Percentiles rank a stretch among this genome's conserved stretches.
Conservation (phyloP, 2,329 filamentous ascomycete genomes). For the Trichoderma sp. region DNA sequence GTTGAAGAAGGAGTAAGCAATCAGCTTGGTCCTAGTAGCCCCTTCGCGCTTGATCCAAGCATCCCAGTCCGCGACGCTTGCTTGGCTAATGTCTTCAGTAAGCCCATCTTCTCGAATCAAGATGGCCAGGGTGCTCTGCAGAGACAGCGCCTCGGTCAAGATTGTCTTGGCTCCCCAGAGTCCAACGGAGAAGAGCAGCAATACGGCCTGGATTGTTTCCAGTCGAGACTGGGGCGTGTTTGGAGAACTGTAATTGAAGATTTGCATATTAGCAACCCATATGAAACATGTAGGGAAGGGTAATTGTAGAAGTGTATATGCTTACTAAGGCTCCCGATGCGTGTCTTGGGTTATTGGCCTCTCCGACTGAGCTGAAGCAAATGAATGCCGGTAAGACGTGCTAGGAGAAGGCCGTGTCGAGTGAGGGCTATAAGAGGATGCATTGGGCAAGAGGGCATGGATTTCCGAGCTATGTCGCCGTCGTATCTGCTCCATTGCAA, state of each 20-base stretch:
- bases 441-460: conserved; percentile 53
- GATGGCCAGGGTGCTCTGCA: conserved; percentile 57
- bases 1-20: conserved; percentile 62
- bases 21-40: conserved; percentile 56
- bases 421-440: conserved; percentile 57
- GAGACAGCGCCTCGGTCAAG: conserved; percentile 55
- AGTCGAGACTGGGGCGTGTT: conserved; percentile 58
- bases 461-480: conserved; percentile 56
- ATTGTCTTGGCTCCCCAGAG: conserved; percentile 61
- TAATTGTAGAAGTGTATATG: conserved; percentile 9
- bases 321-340: conserved; percentile 58
- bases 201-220: conserved; percentile 62
- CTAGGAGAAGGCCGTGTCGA: conserved; percentile 58
- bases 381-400: conserved; percentile 55
- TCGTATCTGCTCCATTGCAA: conserved; percentile 57
- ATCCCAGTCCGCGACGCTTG: conserved; percentile 52
- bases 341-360: conserved; percentile 56
- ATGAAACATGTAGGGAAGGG: neutral
- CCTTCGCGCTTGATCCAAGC: conserved; percentile 57
- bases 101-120: conserved; percentile 58
- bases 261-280: neutral
- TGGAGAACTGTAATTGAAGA: conserved; percentile 42
- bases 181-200: conserved; percentile 58
- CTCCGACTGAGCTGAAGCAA: conserved; percentile 56
- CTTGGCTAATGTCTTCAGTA: conserved; percentile 46